Percentiles rank a stretch among this genome's conserved stretches.
Conservation (phyloP, 768 basidiomycete genomes). For the Boletus rubescentipes region DNA sequence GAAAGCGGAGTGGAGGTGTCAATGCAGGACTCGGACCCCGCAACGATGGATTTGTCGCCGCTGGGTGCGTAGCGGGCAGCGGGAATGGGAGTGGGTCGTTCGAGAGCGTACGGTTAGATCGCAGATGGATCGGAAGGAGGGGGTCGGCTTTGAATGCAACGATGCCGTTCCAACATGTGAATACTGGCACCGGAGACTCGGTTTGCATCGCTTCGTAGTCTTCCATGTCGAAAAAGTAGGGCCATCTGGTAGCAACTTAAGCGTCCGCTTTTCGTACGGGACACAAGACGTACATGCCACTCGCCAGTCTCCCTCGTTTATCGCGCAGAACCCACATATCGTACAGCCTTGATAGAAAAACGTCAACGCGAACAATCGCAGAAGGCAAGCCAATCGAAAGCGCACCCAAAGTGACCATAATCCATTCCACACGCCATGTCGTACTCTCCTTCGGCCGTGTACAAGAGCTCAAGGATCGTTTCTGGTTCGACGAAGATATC, state of each 20-base stretch:
- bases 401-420: conserved; percentile 34
- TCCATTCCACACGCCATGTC: conserved; percentile 47
- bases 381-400: conserved; percentile 9
- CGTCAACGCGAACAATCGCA: neutral
- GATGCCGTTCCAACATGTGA: conserved; percentile 49
- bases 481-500: conserved; percentile 43
- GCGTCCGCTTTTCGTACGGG: too few relatives aligned
- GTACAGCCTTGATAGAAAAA: conserved; percentile 13
- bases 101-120: conserved; percentile 39
- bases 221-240: conserved; percentile 41
- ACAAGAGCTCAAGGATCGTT: conserved; percentile 38
- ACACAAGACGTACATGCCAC: conserved; percentile 11
- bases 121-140: conserved; percentile 38
- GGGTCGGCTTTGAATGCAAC: conserved; percentile 41
- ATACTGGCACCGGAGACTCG: conserved; percentile 43
- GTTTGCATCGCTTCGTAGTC: conserved; percentile 35
- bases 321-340: conserved; percentile 27
- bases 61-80: conserved; percentile 18
- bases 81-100: conserved; percentile 25
- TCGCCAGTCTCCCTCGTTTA: conserved; percentile 14
- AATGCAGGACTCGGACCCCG: conserved; percentile 19
- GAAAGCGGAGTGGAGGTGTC: conserved; percentile 18
- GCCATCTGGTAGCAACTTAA: conserved; percentile 27
- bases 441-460: conserved; percentile 38
- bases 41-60: conserved; percentile 5